Evolutionary conservation across 2,329 filamentous ascomycete genomes (phyloP).

Genomic region (Colletotrichum truncatum): DNA sequence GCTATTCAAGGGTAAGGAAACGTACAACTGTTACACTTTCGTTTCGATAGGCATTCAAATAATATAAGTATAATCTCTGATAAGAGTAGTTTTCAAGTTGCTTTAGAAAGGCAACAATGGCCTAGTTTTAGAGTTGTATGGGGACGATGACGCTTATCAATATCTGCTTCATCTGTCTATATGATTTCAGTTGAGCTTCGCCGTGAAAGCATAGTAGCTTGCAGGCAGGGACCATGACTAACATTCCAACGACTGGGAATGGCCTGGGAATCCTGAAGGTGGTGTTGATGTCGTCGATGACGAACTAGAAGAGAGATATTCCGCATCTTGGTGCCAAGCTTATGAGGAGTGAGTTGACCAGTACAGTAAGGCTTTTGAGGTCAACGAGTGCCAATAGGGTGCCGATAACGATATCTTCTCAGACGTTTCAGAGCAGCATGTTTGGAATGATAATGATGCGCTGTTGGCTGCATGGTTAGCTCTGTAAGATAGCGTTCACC

Average conservation of each 20-base stretch:
- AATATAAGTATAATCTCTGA: too few relatives aligned
- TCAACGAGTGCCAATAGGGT: background rate
- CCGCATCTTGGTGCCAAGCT: background rate
- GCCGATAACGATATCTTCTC: background rate
- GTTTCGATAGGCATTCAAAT: too few relatives aligned
- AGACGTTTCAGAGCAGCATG: background rate
- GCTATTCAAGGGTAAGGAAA: too few relatives aligned
- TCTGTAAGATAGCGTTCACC: background rate
- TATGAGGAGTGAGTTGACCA: background rate
- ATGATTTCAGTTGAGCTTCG: too few relatives aligned
- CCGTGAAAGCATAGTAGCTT: too few relatives aligned
- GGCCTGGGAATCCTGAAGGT: background rate
- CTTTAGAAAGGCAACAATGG: too few relatives aligned
- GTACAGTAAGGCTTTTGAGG: background rate
- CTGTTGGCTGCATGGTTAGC: background rate
- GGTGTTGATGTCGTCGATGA: background rate
- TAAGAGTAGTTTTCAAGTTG: too few relatives aligned
- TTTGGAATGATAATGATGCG: background rate
- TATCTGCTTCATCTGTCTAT: too few relatives aligned
- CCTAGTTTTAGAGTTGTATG: too few relatives aligned
- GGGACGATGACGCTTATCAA: too few relatives aligned
- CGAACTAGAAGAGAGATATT: background rate
- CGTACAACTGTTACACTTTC: too few relatives aligned
- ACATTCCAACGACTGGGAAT: background rate
- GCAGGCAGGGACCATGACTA: too few relatives aligned